A percentile compares a stretch with the other conserved stretches of the same genome.
Evolutionary conservation across 305 asterid genomes (phyloP).

Genomic region (Fraxinus albicans): DNA sequence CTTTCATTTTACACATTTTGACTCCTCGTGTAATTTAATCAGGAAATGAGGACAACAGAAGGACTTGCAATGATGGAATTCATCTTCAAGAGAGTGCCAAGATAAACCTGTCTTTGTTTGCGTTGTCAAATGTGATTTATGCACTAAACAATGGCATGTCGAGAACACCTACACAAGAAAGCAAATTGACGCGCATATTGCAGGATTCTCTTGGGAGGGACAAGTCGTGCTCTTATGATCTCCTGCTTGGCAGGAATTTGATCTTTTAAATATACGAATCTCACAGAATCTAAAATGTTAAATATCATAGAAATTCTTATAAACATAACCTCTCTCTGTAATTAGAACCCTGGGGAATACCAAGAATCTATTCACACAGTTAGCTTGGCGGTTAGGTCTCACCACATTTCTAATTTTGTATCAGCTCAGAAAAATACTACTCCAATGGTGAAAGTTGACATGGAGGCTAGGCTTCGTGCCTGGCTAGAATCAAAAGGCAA

Average conservation of each 20-base stretch:
- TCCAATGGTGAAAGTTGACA: slow-evolving; percentile 60
- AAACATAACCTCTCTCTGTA: slow-evolving; percentile 17
- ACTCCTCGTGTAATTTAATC: slow-evolving; percentile 14
- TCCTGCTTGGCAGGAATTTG: slow-evolving; percentile 66
- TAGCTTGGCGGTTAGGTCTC: slow-evolving; percentile 86
- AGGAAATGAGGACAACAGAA: slow-evolving; percentile 89
- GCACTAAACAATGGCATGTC: slow-evolving; percentile 67
- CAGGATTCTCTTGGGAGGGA: slow-evolving; percentile 94
- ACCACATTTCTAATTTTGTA: slow-evolving; percentile 58
- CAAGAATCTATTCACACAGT: slow-evolving; percentile 89
- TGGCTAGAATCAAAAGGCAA: slow-evolving; percentile 91
- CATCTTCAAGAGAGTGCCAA: slow-evolving; percentile 89
- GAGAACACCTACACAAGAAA: slow-evolving; percentile 76
- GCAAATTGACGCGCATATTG: slow-evolving; percentile 84
- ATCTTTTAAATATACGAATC: not conserved
- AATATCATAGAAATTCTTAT: not conserved
- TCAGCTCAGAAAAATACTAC: slow-evolving; percentile 47
- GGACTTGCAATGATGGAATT: slow-evolving; percentile 74
- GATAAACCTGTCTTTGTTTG: slow-evolving; percentile 87
- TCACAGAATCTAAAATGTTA: not conserved
- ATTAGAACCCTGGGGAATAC: slow-evolving; percentile 84
- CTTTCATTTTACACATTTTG: slow-evolving; percentile 8
- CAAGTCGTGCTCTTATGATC: slow-evolving; percentile 77
- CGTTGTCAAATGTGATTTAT: slow-evolving; percentile 75
- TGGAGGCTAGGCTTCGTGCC: slow-evolving; percentile 72